A percentile compares a stretch with the other conserved stretches of the same genome.
These are phyloP conservation scores for Aspergillus leporis DNA, from an alignment of 495 filamentous ascomycete species.

Conservation along the genomic window DNA sequence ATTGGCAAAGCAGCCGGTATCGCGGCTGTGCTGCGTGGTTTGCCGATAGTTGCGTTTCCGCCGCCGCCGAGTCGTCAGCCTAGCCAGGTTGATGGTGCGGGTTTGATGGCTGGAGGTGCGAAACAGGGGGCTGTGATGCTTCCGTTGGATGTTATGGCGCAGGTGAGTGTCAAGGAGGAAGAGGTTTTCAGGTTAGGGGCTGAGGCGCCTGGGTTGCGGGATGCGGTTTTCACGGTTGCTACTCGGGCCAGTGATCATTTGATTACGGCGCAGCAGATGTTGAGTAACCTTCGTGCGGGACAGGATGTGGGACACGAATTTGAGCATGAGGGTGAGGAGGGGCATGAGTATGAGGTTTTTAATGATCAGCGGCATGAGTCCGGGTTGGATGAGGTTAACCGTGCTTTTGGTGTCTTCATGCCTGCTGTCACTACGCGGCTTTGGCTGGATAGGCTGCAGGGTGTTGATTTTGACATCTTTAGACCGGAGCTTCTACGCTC, in stretches of 20 bases:
- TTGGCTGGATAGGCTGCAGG: slow-evolving; percentile 77
- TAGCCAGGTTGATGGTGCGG: slow-evolving; percentile 33
- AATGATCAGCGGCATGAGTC: slow-evolving; percentile 38
- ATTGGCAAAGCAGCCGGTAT: slow-evolving; percentile 94
- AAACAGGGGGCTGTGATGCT: slow-evolving; percentile 70
- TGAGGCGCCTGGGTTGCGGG: slow-evolving; percentile 72
- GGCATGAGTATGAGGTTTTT: slow-evolving; percentile 56
- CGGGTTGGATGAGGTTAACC: slow-evolving; percentile 56
- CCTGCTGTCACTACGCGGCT: slow-evolving; percentile 73
- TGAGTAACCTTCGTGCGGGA: slow-evolving; percentile 72
- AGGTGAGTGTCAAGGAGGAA: slow-evolving; percentile 76
- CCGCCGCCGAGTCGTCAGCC: slow-evolving; percentile 57
- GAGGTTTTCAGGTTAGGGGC: slow-evolving; percentile 81
- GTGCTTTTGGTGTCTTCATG: slow-evolving; percentile 76
- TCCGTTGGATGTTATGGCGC: slow-evolving; percentile 88
- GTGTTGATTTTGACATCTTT: slow-evolving; percentile 81
- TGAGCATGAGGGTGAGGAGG: slow-evolving; percentile 79
- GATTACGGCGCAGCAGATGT: slow-evolving; percentile 90
- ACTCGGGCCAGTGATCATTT: slow-evolving; percentile 93
- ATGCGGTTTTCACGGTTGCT: slow-evolving; percentile 89
- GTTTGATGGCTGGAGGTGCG: slow-evolving; percentile 32
- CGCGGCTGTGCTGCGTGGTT: slow-evolving; percentile 74
- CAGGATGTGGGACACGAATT: slow-evolving; percentile 78
- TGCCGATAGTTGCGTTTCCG: slow-evolving; percentile 82
- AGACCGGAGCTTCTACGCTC: slow-evolving; percentile 59